These are phyloP conservation scores for Canariomyces notabilis DNA, from an alignment of 2,329 filamentous ascomycete species.

Conservation along the genomic window DNA sequence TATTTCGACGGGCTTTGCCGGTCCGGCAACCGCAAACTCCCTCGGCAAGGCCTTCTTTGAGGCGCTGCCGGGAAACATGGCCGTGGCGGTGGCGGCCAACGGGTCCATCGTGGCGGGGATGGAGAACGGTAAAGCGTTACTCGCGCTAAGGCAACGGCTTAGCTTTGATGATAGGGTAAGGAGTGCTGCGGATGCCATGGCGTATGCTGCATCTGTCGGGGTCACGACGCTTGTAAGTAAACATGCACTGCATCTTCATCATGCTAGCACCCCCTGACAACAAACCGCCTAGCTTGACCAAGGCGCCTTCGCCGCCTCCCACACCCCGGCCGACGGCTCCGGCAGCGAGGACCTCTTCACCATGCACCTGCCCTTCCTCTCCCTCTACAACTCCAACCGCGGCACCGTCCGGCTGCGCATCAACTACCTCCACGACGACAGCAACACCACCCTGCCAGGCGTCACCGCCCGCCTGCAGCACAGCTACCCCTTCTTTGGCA, in stretches of 20 bases:
- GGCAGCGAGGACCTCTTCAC: slow-evolving; percentile 26
- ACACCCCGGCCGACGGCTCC: slow-evolving; percentile 25
- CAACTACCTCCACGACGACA: slow-evolving; percentile 28
- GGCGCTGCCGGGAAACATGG: slow-evolving; percentile 7
- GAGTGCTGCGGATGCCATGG: slow-evolving; percentile 26
- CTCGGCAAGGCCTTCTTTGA: slow-evolving; percentile 24
- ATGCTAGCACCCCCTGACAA: background rate
- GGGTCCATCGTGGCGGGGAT: slow-evolving; percentile 23
- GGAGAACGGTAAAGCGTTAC: slow-evolving; percentile 26
- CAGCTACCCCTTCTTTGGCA: slow-evolving; percentile 27
- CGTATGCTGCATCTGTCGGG: slow-evolving; percentile 26
- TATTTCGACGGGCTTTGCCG: slow-evolving; percentile 23
- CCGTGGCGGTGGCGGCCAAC: slow-evolving; percentile 14
- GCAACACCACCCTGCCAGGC: slow-evolving; percentile 13
- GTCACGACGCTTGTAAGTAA: slow-evolving; percentile 25
- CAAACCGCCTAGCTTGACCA: slow-evolving; percentile 22
- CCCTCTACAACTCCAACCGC: slow-evolving; percentile 20
- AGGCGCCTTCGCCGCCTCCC: slow-evolving; percentile 25
- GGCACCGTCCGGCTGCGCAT: slow-evolving; percentile 25
- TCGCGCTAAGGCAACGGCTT: slow-evolving; percentile 22
- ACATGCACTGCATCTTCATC: background rate
- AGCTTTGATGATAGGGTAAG: slow-evolving; percentile 24
- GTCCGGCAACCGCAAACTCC: slow-evolving; percentile 26
- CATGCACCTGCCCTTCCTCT: slow-evolving; percentile 27
- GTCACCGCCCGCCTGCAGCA: slow-evolving; percentile 25